Evolutionary conservation across 495 filamentous ascomycete species (phyloP), one percentile per base, ranked within the genome.

Genomic region (Symbiotaphrina buchneri): DNA sequence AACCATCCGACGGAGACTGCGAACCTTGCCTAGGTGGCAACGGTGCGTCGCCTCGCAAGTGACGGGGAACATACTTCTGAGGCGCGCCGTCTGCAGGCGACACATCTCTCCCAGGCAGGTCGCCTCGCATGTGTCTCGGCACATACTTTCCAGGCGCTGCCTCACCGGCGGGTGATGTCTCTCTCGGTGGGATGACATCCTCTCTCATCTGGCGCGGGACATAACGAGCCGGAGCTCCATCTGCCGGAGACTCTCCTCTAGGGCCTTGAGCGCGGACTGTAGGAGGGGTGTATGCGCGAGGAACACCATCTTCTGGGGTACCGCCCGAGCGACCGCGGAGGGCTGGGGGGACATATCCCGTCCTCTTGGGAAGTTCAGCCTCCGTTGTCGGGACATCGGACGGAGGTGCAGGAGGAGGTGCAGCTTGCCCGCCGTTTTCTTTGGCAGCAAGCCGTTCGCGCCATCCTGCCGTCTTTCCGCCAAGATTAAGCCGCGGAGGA

Each of bases 361-460:
- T 30, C 5, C 11, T 20, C 22, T 30, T 33, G 20, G 18, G 22
- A 21, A 10, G 10, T 8, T 35, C 33, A 18, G 28, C 16, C 19
- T 33, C 33, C 4, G 4, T 38, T 30, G 15, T 41, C n/a, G 18
- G 31, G 18, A 14, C 31, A 30, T 33, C 27, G 41, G 28, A 4
- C 18, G 23, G 32, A 27, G 38, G 23, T 6, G 37, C 22, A 11
- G 37, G 27, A 14, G 41, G 33, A 21, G 39, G 19, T 16, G 41
- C 29, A 22, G 36, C 39, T 27, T 28, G 45, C 25, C 46, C 55
- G 20, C 46, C 44, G 27, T 57, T 48, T 33, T 52, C 49, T 51
- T 65, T 81, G 39, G 68, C 68, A 27, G 74, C 76, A 50, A 78
- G 57, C 27, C 79, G 66, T n/a, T 93, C 83, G 52, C 83, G 74